Base-by-base conservation (phyloP, 805 yeast species). In the Lachancea dasiensis region DNA sequence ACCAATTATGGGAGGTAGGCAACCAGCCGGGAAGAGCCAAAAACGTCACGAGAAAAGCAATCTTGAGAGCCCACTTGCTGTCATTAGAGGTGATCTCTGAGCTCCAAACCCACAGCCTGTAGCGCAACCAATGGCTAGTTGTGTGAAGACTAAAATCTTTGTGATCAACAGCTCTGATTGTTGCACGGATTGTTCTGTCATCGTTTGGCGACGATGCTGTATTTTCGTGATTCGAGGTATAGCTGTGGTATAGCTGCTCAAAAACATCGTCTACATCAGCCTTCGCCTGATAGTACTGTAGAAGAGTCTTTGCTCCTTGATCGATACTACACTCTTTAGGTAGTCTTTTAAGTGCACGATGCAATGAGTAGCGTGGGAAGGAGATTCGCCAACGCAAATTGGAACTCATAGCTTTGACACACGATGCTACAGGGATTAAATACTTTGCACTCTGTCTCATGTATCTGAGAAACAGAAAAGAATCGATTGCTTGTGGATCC, bases 251-350 rank as follows among this genome's bases (percentile, higher is more conserved):
- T 3, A 69, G 60, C 38, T 65, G 57, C 32, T 64, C 68, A 45
- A 72, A 69, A 1, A 70, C 64, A 35, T 67, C 71, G 39, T 67
- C 70, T 5, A 72, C 73, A 34, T 68, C 74, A 11, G 54, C 32
- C 39, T 67, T 66, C 1, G 70, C 58, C 37, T 68, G 71, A 36
- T 58, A 60, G 43, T 68, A 71, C 27, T 65, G 61, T 14, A 64
- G 58, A 6, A 68, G 65, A n/a, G 64, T 58, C 18, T 65, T 65
- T 2, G 70, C 67, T 14, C 77, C 77, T 45, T 68, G 68, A 49
- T 72, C 77, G 24, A 63, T 57, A 5, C 66, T 51, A 43, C 71
- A 68, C 31, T 63, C 70, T 22, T 48, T 52, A 0, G 73, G 66
- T n/a, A 69, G 43, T 26, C 71, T 58, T 29, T 60, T 59, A 9